These are phyloP conservation scores for Thalassia testudinum DNA, from an alignment of 116 monocot species.

Conservation along the genomic window DNA sequence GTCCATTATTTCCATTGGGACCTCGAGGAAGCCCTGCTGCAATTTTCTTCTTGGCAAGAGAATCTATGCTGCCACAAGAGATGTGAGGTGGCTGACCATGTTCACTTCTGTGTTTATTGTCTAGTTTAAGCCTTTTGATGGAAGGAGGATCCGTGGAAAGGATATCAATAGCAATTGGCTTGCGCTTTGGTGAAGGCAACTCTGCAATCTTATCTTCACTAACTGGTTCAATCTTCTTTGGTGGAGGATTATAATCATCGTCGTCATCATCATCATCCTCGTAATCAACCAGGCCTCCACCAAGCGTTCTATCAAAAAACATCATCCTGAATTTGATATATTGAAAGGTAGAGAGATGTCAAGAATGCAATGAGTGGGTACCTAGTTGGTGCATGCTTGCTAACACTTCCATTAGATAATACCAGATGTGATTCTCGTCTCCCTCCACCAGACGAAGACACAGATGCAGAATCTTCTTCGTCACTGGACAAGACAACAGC, in stretches of 20 bases:
- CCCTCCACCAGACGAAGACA: conserved; percentile 9
- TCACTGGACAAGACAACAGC: conserved; percentile 29
- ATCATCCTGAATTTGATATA: background rate
- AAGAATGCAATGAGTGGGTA: background rate
- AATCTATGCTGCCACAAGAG: too few relatives aligned
- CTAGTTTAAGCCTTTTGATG: too few relatives aligned
- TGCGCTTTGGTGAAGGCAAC: conserved; percentile 20
- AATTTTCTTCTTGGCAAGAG: too few relatives aligned
- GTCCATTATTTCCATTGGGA: too few relatives aligned
- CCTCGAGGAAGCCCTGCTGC: too few relatives aligned
- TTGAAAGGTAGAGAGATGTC: background rate
- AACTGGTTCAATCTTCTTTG: conserved; percentile 15
- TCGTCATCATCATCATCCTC: conserved; percentile 82
- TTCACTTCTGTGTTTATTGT: too few relatives aligned
- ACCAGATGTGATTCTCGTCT: conserved; percentile 10
- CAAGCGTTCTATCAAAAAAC: background rate
- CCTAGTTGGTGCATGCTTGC: conserved; percentile 20
- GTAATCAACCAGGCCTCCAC: conserved; percentile 66
- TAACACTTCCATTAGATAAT: conserved; percentile 44
- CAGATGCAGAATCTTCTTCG: conserved; percentile 66
- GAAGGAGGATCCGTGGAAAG: too few relatives aligned
- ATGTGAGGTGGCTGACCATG: too few relatives aligned
- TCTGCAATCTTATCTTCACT: conserved; percentile 17
- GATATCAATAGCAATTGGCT: conserved; percentile 3
- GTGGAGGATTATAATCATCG: conserved; percentile 45